Base-by-base conservation (phyloP, 345 rosid genomes). In the Psidium friedrichsthalianum region DNA sequence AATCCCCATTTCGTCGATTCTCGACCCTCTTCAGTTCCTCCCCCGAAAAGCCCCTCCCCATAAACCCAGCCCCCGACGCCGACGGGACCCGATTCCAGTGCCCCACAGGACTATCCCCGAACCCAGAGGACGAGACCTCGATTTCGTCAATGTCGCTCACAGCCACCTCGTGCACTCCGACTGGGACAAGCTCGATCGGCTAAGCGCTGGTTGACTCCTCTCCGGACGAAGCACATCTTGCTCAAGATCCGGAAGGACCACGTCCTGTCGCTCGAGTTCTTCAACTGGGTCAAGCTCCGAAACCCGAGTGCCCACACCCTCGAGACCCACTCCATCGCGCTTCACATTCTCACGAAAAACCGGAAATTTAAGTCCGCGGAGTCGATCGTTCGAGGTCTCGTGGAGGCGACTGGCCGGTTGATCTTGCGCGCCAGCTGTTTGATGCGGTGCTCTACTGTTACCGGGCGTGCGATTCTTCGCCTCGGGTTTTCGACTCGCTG, bases 111-210 rank as follows among this genome's bases (percentile, higher is more conserved):
- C 92, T 14, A 81, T 91, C 84, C 93, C 94, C 59, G 93, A 94
- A 49, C 94, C 94, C 16, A 92, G 81, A 89, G 96, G 95, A 27
- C 96, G 94, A 83, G 98, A 96, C 89, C 93, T 94, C 69, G 99
- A 96, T 85, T 93, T 95, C 86, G 92, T 96, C 84, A 95, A 90
- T 85, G 95, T 96, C 83, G 93, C 94, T 2, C 92, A 93, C 87
- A 94, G 99, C 90, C 98, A 96, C 87, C 90, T 96, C 44, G 89
- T 95, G 87, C 98, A 94, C 78, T 94, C 95, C 57, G 95, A 94
- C 83, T 95, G 98, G 99, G 92, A 89, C 61, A 89, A 92, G 89
- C 96, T 96, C 74, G 85, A 87, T 27, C 53, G 88, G 32, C 83
- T 94, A 25, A 86, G 94, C 0, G 16, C 89, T 83, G 90, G 54